phyloP scores from a whole-genome alignment of 1,284 basidiomycete genomes.

The Exobasidium rhododendri region DNA sequence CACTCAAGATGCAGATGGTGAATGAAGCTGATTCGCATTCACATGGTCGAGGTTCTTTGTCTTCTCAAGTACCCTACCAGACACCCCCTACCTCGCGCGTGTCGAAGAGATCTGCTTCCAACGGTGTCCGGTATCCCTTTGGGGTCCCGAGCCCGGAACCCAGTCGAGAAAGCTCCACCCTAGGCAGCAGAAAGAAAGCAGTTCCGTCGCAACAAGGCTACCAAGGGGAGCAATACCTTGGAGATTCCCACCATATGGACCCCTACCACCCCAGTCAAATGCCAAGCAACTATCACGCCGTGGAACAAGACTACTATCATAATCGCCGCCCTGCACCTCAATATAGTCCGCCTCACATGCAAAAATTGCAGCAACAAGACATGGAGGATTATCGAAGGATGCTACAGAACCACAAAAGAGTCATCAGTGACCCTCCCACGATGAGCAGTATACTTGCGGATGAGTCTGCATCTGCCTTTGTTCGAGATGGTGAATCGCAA shows the following conservation, averaged over 20 bases:
- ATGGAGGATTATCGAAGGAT: not conserved
- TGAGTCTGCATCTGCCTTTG: not conserved
- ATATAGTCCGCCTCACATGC: not conserved
- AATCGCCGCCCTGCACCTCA: not conserved
- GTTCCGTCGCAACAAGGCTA: not conserved
- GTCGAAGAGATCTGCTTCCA: not conserved
- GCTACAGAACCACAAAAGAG: not conserved
- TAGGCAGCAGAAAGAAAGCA: not conserved
- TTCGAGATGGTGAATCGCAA: not conserved
- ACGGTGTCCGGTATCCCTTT: not conserved
- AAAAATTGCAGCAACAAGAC: not conserved
- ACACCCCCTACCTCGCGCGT: not conserved
- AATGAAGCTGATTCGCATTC: not conserved
- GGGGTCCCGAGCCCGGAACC: not conserved
- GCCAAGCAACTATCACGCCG: not conserved
- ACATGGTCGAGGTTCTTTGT: not conserved
- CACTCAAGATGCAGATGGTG: conserved; percentile 6
- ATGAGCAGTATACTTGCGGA: conserved; percentile 1
- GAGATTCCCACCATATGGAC: not conserved
- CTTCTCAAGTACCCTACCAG: not conserved
- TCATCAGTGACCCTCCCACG: not conserved
- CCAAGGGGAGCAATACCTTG: not conserved
- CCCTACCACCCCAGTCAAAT: not conserved
- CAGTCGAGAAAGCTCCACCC: not conserved
- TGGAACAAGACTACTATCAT: not conserved